A percentile compares a stretch with the other conserved stretches of the same genome.
Evolutionary conservation across 805 yeast species (phyloP).

Genomic region (Candida maltosa): DNA sequence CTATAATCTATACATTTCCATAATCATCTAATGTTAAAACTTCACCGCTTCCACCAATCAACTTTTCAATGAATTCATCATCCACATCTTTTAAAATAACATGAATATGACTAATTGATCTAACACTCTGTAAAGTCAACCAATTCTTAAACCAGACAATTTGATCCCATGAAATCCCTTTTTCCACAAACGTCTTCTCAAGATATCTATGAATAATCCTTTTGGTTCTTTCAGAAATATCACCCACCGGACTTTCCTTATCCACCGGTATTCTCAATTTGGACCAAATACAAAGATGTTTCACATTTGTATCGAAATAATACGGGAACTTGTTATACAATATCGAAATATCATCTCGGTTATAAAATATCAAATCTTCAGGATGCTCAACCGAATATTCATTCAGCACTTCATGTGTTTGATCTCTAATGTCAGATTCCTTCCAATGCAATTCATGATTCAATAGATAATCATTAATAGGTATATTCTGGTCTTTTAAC

Average conservation of each 20-base stretch:
- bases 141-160: slow-evolving; percentile 71
- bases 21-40: slow-evolving; percentile 8
- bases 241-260: slow-evolving; percentile 47
- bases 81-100: slow-evolving; percentile 47
- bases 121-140: slow-evolving; percentile 66
- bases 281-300: slow-evolving; percentile 68
- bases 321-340: slow-evolving; percentile 66
- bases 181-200: slow-evolving; percentile 44
- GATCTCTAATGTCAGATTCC: slow-evolving; percentile 17
- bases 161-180: slow-evolving; percentile 35
- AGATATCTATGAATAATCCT: slow-evolving; percentile 43
- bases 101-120: slow-evolving; percentile 67
- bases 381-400: slow-evolving; percentile 9
- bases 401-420: slow-evolving; percentile 10
- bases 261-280: slow-evolving; percentile 55
- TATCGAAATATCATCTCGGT: slow-evolving; percentile 42
- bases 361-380: slow-evolving; percentile 40
- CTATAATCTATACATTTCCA: slow-evolving; percentile 4
- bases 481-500: slow-evolving; percentile 29
- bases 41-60: slow-evolving; percentile 8
- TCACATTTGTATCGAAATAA: slow-evolving; percentile 47
- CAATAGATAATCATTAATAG: slow-evolving; percentile 49
- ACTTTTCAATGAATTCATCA: slow-evolving; percentile 12
- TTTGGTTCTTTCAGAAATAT: slow-evolving; percentile 42
- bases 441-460: slow-evolving; percentile 51